Conservation (phyloP, 1,139 yeast species). For the Taphrina populina region DNA sequence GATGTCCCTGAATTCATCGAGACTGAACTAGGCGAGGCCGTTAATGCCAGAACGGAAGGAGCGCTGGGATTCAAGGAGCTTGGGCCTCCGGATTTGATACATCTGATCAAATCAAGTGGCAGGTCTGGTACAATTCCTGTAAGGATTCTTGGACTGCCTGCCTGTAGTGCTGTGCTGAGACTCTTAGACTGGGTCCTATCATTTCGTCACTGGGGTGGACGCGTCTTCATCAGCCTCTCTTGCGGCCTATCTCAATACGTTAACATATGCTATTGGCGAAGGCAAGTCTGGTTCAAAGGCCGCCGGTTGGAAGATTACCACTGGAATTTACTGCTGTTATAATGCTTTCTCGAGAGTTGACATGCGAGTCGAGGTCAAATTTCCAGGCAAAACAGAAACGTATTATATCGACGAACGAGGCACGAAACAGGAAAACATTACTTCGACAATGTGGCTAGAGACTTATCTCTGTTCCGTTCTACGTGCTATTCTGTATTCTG, state of each 20-base stretch:
- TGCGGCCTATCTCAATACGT: constrained; percentile 71
- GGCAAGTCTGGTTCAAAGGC: constrained; percentile 67
- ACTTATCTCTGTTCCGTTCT: constrained; percentile 73
- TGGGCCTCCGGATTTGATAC: constrained; percentile 92
- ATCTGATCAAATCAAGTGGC: constrained; percentile 53
- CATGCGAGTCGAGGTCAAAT: constrained; percentile 64
- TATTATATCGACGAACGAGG: constrained; percentile 60
- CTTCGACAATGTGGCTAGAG: constrained; percentile 64
- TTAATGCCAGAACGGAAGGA: constrained; percentile 52
- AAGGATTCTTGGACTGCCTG: constrained; percentile 34
- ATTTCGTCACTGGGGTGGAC: constrained; percentile 67
- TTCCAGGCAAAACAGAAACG: constrained; percentile 80
- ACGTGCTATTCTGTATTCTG: constrained; percentile 67
- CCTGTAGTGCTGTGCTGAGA: not conserved
- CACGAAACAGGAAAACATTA: constrained; percentile 46
- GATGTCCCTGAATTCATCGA: constrained; percentile 44
- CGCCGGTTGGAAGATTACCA: constrained; percentile 72
- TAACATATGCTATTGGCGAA: constrained; percentile 65
- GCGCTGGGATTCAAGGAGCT: constrained; percentile 55
- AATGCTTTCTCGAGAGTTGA: constrained; percentile 69
- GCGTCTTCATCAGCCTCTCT: constrained; percentile 60
- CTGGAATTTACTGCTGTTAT: constrained; percentile 66
- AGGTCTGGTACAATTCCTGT: constrained; percentile 51
- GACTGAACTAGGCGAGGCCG: constrained; percentile 52
- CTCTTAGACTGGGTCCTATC: constrained; percentile 56